phyloP scores from a whole-genome alignment of 2,329 filamentous ascomycete species.

The Fusarium subglutinans region DNA sequence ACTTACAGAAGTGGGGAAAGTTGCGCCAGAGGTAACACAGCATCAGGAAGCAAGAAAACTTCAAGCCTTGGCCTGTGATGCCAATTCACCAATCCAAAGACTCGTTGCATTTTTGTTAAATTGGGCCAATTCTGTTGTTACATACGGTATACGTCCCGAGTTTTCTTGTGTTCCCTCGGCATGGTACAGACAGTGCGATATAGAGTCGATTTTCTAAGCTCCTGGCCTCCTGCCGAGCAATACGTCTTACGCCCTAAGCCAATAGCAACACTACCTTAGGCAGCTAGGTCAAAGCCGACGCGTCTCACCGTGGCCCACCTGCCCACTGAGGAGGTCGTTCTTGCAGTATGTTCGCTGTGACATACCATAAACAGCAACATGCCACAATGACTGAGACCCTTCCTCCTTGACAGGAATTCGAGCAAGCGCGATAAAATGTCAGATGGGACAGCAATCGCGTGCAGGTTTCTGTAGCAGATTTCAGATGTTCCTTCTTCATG shows the following conservation, averaged over 20 bases:
- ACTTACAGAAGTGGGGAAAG: slow-evolving; percentile 28
- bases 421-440: background rate
- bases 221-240: background rate
- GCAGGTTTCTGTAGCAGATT: background rate
- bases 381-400: too few relatives aligned
- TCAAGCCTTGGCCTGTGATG: background rate
- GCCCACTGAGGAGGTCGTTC: background rate
- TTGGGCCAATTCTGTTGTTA: background rate
- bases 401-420: background rate
- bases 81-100: background rate
- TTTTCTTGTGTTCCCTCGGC: background rate
- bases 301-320: slow-evolving; percentile 15
- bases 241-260: background rate
- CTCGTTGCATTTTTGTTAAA: background rate
- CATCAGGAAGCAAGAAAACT: background rate
- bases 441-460: background rate
- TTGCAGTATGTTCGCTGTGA: background rate
- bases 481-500: slow-evolving; percentile 53
- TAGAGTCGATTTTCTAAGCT: background rate
- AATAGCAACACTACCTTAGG: slow-evolving; percentile 15
- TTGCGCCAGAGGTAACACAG: slow-evolving; percentile 1
- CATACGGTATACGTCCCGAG: background rate
- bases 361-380: background rate
- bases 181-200: slow-evolving; percentile 32
- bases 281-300: background rate